A percentile compares a stretch with the other conserved stretches of the same genome.
These are phyloP conservation scores for Hamamelis virginiana DNA, from an alignment of 164 flowering plant species.

Conservation along the genomic window DNA sequence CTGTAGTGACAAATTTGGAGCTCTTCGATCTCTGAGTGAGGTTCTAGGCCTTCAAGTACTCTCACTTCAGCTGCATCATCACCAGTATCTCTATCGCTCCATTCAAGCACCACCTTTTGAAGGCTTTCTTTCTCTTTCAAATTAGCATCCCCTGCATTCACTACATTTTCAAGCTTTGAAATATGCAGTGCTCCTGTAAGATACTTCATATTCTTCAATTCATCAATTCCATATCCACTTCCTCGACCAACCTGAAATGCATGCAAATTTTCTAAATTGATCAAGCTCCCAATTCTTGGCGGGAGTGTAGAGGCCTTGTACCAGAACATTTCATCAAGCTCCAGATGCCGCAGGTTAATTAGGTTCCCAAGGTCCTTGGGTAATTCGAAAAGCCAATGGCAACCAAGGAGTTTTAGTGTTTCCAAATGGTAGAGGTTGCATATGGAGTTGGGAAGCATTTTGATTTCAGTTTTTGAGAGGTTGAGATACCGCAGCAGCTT, in stretches of 20 bases:
- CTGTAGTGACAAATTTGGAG: slow-evolving; percentile 10
- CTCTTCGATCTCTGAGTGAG: slow-evolving; percentile 9
- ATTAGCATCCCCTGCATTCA: slow-evolving; percentile 10
- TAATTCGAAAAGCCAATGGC: slow-evolving; percentile 10
- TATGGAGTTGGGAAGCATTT: slow-evolving; percentile 17
- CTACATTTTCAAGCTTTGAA: slow-evolving; percentile 14
- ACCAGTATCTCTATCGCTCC: not conserved
- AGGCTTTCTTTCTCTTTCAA: slow-evolving; percentile 7
- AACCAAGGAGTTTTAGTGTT: slow-evolving; percentile 18
- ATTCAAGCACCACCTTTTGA: not conserved
- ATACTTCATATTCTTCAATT: not conserved
- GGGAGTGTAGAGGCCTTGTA: slow-evolving; percentile 7
- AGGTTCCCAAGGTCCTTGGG: slow-evolving; percentile 9
- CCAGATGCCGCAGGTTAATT: slow-evolving; percentile 12
- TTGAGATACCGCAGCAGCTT: slow-evolving; percentile 19
- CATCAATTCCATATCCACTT: slow-evolving; percentile 15
- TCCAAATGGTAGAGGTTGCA: slow-evolving; percentile 20
- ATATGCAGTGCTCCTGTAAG: slow-evolving; percentile 14
- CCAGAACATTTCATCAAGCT: slow-evolving; percentile 21
- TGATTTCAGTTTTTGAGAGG: slow-evolving; percentile 16
- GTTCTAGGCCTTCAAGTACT: slow-evolving; percentile 11
- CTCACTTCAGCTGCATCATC: not conserved
- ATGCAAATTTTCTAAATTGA: slow-evolving; percentile 9
- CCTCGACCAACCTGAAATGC: slow-evolving; percentile 6
- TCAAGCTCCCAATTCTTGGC: slow-evolving; percentile 7